A percentile compares a stretch with the other conserved stretches of the same genome.
These are phyloP conservation scores for Umbelopsis isabellina DNA, from an alignment of 192 early-diverging fungal species.

Conservation along the genomic window DNA sequence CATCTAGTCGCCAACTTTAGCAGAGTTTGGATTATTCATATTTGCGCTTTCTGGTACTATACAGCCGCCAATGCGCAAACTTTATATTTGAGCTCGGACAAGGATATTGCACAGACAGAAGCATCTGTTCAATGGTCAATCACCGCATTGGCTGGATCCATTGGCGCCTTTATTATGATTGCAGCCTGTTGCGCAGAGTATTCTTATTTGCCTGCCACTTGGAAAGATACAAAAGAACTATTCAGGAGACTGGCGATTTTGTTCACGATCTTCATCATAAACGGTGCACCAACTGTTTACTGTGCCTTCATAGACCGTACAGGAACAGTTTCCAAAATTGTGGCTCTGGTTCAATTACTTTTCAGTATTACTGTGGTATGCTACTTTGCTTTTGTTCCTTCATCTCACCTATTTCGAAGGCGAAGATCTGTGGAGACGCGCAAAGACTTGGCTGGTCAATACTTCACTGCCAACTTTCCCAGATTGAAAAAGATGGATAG, in stretches of 20 bases:
- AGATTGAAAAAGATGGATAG: constrained; percentile 67
- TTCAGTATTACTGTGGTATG: constrained; percentile 69
- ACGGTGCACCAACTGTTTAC: constrained; percentile 67
- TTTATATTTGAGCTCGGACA: constrained; percentile 54
- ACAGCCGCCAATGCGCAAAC: constrained; percentile 72
- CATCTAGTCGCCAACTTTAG: constrained; percentile 85
- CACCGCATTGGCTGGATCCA: constrained; percentile 69
- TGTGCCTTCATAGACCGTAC: constrained; percentile 49
- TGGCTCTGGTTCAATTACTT: constrained; percentile 70
- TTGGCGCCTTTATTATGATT: constrained; percentile 70
- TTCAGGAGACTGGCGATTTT: constrained; percentile 58
- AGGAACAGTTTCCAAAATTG: constrained; percentile 53
- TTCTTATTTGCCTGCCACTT: constrained; percentile 67
- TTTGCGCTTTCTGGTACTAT: constrained; percentile 80
- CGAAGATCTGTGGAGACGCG: constrained; percentile 35
- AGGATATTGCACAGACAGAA: constrained; percentile 43
- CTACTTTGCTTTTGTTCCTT: constrained; percentile 69
- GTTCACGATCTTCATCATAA: constrained; percentile 60
- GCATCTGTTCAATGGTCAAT: constrained; percentile 63
- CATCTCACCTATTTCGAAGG: constrained; percentile 57
- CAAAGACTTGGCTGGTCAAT: constrained; percentile 49
- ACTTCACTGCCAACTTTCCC: constrained; percentile 78
- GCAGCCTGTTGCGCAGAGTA: constrained; percentile 70
- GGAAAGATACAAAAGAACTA: constrained; percentile 56
- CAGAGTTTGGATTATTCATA: constrained; percentile 85